Base-by-base conservation (phyloP, 1,284 basidiomycete genomes). In the Cryptococcus jaspeensis region DNA sequence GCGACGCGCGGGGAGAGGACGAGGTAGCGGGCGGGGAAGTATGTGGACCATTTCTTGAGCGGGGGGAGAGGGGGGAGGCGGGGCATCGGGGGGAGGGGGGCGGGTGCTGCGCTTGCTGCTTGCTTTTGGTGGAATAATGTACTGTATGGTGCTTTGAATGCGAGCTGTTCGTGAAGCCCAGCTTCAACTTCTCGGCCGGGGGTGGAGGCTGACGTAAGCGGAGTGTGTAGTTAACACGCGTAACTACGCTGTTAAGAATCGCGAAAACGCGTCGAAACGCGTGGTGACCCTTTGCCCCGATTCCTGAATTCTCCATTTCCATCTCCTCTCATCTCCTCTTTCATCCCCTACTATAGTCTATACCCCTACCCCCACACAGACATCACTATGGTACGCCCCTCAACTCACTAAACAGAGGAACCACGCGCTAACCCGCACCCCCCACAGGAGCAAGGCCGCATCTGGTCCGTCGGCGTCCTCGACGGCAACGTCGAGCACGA, bases 401-500 rank as follows among this genome's bases (percentile, higher is more conserved):
- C 41, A n/a, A n/a, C n/a, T n/a, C n/a, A n/a, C n/a, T n/a, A n/a
- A n/a, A n/a, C n/a, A n/a, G n/a, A n/a, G n/a, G n/a, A n/a, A n/a
- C n/a, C n/a, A n/a, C n/a, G n/a, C n/a, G n/a, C n/a, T n/a, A n/a
- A n/a, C 28, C 28, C 28, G 5, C 28, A 9, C 28, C 28, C 28
- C 28, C 1, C 13, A 12, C 42, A 60, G 59, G 59, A 61, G 52
- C 52, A 61, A 61, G 59, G 59, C 22, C 49, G 59, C 41, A 51
- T 61, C 43, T 61, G 59, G 59, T 55, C 59, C 12, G 56, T 61
- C 25, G 56, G 56, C 16, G 59, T 61, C 8, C 53, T 61, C 11
- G 52, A 55, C 45, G 59, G 59, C 28, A 53, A 57, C 7, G n/a
- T 28, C 7, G 49, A 39, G 38, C 59, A 84, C 35, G 88, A 91